These are phyloP conservation scores for Blastocystis sp. DNA, from an alignment of 352 stramenopile genomes.

Conservation along the genomic window DNA sequence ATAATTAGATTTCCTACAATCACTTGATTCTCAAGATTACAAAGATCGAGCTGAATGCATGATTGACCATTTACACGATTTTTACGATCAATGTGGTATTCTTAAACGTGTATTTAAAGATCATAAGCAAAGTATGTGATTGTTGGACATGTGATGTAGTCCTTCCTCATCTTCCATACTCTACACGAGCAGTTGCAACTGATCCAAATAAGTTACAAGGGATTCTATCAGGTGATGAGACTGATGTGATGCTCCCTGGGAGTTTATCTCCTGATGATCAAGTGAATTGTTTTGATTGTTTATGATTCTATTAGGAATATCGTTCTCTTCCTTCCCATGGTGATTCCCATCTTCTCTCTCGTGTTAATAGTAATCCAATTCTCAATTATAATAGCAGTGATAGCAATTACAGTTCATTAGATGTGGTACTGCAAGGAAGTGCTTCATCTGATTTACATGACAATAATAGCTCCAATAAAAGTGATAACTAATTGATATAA, in stretches of 20 bases:
- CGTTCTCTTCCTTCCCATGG: not conserved
- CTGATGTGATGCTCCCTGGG: not conserved
- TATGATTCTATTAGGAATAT: not conserved
- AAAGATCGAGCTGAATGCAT: not conserved
- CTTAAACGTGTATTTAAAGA: not conserved
- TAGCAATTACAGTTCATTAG: not conserved
- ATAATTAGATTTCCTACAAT: conserved; percentile 45
- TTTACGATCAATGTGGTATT: conserved; percentile 14
- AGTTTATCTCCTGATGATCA: not conserved
- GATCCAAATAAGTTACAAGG: not conserved
- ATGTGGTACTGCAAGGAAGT: not conserved
- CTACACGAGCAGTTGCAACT: not conserved
- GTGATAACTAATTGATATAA: not conserved
- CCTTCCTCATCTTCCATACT: not conserved
- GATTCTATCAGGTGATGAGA: conserved; percentile 32
- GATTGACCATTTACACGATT: not conserved
- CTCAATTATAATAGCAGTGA: not conserved
- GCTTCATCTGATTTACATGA: not conserved
- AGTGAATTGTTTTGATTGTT: not conserved
- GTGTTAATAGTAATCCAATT: not conserved
- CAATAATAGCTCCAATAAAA: not conserved
- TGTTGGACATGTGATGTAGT: not conserved
- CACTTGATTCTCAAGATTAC: conserved; percentile 9
- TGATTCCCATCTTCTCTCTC: not conserved
- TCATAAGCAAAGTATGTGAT: not conserved